phyloP scores from a whole-genome alignment of 2,329 filamentous ascomycete species.

The Arachnomyces sp. region DNA sequence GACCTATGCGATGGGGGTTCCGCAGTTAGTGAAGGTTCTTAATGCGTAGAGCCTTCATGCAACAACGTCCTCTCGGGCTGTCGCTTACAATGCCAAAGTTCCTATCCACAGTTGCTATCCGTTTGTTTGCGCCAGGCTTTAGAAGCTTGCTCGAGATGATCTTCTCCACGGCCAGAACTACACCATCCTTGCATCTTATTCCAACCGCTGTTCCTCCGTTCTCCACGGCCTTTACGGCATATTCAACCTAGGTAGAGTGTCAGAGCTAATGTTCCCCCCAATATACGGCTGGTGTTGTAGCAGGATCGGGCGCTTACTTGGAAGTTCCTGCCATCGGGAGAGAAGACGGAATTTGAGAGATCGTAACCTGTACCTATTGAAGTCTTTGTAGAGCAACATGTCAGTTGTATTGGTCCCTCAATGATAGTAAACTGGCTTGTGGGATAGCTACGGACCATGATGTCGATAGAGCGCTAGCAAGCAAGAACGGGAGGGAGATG shows the following conservation, averaged over 20 bases:
- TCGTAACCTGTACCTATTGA: slow-evolving; percentile 99
- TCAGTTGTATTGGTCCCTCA: too few species aligned
- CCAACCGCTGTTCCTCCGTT: slow-evolving; percentile 94
- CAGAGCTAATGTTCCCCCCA: background rate
- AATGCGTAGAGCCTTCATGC: slow-evolving; percentile 2
- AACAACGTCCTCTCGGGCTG: slow-evolving; percentile 33
- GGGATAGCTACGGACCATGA: slow-evolving; percentile 4
- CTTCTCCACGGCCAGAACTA: slow-evolving; percentile 95
- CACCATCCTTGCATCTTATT: slow-evolving; percentile 93
- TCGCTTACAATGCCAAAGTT: slow-evolving; percentile 91
- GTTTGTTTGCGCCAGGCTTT: slow-evolving; percentile 92
- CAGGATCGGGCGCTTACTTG: slow-evolving; percentile 51
- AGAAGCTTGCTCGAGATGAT: slow-evolving; percentile 90
- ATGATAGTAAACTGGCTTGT: too few species aligned
- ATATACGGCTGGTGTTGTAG: background rate
- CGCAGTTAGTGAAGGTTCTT: slow-evolving; percentile 2
- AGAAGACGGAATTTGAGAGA: slow-evolving; percentile 99
- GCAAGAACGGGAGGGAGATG: slow-evolving; percentile 20
- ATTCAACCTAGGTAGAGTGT: slow-evolving; percentile 58
- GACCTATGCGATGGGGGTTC: slow-evolving; percentile 49
- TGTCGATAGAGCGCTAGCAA: background rate
- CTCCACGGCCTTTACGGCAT: slow-evolving; percentile 96
- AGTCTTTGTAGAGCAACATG: slow-evolving; percentile 51
- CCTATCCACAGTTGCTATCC: slow-evolving; percentile 88
- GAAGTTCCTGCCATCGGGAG: slow-evolving; percentile 96